These are phyloP conservation scores for Coniochaeta pulveracea DNA, from an alignment of 2,329 filamentous ascomycete genomes.

Conservation along the genomic window DNA sequence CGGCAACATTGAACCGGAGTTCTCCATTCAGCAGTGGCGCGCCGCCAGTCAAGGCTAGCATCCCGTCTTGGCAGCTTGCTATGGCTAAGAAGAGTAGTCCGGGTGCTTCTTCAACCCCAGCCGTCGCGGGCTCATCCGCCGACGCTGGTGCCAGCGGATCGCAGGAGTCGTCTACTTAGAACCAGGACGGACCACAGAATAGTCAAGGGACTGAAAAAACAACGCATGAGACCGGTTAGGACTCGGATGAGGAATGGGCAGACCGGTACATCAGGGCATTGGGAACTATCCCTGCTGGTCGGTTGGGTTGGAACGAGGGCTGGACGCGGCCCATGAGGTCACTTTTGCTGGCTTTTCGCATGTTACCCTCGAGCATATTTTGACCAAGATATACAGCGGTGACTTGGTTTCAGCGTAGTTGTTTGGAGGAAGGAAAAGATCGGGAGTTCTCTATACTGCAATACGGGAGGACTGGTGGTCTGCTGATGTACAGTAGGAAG, in stretches of 20 bases:
- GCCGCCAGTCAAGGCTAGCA: slow-evolving; percentile 49
- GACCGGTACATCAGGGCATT: no score
- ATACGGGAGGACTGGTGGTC: no score
- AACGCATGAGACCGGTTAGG: not conserved
- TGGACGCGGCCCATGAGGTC: no score
- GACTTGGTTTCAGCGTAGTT: no score
- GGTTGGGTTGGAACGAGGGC: no score
- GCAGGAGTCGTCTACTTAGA: slow-evolving; percentile 3
- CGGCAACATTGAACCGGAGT: slow-evolving; percentile 23
- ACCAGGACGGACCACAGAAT: slow-evolving; percentile 4
- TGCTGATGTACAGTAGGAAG: no score
- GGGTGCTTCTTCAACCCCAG: not conserved
- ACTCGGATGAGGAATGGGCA: not conserved
- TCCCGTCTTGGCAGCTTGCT: slow-evolving; percentile 72
- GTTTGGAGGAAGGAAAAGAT: no score
- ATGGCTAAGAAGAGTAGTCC: slow-evolving; percentile 34
- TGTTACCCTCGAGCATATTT: no score
- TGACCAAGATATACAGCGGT: no score
- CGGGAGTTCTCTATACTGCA: no score
- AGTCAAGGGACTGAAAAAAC: not conserved
- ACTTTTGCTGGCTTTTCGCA: no score
- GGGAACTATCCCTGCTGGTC: no score
- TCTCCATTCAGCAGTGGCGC: slow-evolving; percentile 38
- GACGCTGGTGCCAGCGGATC: slow-evolving; percentile 6
- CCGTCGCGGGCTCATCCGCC: slow-evolving; percentile 6